phyloP scores from a whole-genome alignment of 192 early-diverging fungal genomes.

The Podila clonocystis region DNA sequence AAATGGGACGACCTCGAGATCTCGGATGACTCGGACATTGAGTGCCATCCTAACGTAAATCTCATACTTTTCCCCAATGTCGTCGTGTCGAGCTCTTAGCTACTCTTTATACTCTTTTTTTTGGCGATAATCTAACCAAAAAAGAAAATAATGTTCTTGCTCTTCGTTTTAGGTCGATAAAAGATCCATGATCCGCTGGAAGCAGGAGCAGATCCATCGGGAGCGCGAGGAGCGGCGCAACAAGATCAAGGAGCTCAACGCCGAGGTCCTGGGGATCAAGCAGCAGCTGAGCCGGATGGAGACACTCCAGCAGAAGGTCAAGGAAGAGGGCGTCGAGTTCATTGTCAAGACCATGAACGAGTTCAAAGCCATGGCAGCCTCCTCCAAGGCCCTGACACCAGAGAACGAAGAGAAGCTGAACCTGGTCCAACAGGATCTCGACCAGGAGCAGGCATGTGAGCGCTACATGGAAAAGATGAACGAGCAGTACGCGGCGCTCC shows the following conservation, averaged over 20 bases:
- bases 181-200: slow-evolving; percentile 88
- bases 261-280: slow-evolving; percentile 50
- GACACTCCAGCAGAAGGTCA: slow-evolving; percentile 15
- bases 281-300: slow-evolving; percentile 57
- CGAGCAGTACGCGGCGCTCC: slow-evolving; percentile 54
- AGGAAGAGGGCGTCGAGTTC: background rate
- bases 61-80: background rate
- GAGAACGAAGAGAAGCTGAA: slow-evolving; percentile 5
- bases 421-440: slow-evolving; percentile 15
- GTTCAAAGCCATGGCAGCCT: slow-evolving; percentile 9
- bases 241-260: slow-evolving; percentile 63
- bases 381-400: slow-evolving; percentile 9
- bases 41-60: slow-evolving; percentile 90
- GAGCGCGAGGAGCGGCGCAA: slow-evolving; percentile 82
- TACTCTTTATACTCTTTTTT: background rate
- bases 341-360: slow-evolving; percentile 9
- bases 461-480: slow-evolving; percentile 49
- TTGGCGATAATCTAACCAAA: background rate
- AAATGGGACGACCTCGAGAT: slow-evolving; percentile 98
- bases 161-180: slow-evolving; percentile 67
- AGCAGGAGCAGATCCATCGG: slow-evolving; percentile 88
- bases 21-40: slow-evolving; percentile 97
- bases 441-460: slow-evolving; percentile 39
- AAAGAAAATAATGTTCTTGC: background rate
- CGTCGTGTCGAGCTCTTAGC: background rate